Evolutionary conservation across 768 basidiomycete species (phyloP).

Genomic region (Pilatotrama ljubarskyi): DNA sequence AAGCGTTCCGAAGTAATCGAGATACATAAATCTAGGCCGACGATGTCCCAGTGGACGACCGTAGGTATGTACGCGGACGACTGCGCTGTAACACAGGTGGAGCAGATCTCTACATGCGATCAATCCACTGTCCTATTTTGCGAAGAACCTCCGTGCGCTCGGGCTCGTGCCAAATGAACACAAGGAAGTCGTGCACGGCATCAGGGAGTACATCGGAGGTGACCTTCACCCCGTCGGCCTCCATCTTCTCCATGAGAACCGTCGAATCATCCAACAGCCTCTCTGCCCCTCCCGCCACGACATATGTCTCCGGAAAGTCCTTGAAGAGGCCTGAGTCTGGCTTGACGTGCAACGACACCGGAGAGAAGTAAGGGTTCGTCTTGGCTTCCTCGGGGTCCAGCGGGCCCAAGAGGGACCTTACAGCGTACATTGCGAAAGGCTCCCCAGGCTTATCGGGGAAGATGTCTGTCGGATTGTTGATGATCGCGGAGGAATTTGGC

Average conservation of each 20-base stretch:
- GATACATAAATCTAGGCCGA: too few species aligned
- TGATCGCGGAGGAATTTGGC: conserved; percentile 1
- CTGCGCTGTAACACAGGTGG: too few species aligned
- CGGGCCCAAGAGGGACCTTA: conserved; percentile 47
- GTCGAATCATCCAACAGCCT: conserved; percentile 53
- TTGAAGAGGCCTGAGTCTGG: conserved; percentile 43
- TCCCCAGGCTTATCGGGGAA: conserved; percentile 15
- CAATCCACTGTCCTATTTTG: conserved; percentile 11
- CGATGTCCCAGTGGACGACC: too few species aligned
- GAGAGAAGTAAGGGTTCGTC: conserved; percentile 58
- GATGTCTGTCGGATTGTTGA: conserved; percentile 33
- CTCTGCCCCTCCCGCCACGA: conserved; percentile 59
- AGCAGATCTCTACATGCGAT: background rate
- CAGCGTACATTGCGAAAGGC: conserved; percentile 33
- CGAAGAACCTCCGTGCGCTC: conserved; percentile 17
- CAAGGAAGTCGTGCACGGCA: conserved; percentile 19
- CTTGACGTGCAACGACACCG: conserved; percentile 45
- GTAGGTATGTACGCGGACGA: too few species aligned
- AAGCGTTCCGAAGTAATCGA: too few species aligned
- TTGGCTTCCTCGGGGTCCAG: conserved; percentile 48
- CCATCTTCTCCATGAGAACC: conserved; percentile 50
- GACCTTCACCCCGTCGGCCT: conserved; percentile 50
- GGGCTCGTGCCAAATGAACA: conserved; percentile 22
- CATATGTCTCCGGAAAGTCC: conserved; percentile 62
- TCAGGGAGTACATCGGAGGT: conserved; percentile 43